phyloP scores from a whole-genome alignment of 192 early-diverging fungal species.

The Obelidium mucronatum region DNA sequence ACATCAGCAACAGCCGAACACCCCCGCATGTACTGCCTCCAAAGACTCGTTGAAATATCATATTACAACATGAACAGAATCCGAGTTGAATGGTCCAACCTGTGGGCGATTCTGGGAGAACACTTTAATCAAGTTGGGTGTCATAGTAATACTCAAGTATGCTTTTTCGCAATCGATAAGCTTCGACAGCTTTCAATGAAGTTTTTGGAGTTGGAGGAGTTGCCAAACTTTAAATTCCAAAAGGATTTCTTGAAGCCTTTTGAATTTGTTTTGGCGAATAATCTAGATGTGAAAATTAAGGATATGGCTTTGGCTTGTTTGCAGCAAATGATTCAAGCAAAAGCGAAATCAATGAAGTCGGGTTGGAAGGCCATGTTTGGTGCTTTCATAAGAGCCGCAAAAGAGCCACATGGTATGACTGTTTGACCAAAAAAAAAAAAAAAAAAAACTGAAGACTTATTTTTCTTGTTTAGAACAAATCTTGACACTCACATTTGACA shows the following conservation, averaged over 20 bases:
- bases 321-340: conserved; percentile 66
- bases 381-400: conserved; percentile 67
- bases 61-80: conserved; percentile 99
- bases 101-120: conserved; percentile 76
- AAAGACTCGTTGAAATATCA: conserved; percentile 93
- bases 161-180: conserved; percentile 92
- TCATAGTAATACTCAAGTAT: conserved; percentile 83
- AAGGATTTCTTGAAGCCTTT: conserved; percentile 96
- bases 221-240: conserved; percentile 96
- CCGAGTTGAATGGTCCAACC: conserved; percentile 93
- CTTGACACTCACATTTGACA: conserved; percentile 78
- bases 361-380: conserved; percentile 67
- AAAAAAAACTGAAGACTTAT: conserved; percentile 65
- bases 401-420: conserved; percentile 53
- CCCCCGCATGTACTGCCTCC: conserved; percentile 77
- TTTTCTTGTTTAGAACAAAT: conserved; percentile 60
- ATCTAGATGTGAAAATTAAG: conserved; percentile 86
- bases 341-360: conserved; percentile 57
- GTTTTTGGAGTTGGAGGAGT: conserved; percentile 95
- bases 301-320: conserved; percentile 63
- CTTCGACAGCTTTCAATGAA: conserved; percentile 95
- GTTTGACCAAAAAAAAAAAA: too few species aligned
- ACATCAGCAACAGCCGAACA: conserved; percentile 56
- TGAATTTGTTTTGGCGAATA: conserved; percentile 76
- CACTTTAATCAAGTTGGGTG: conserved; percentile 93